These are phyloP conservation scores for Rhododendron griersonianum DNA, from an alignment of 148 eudicot genomes.

Conservation along the genomic window DNA sequence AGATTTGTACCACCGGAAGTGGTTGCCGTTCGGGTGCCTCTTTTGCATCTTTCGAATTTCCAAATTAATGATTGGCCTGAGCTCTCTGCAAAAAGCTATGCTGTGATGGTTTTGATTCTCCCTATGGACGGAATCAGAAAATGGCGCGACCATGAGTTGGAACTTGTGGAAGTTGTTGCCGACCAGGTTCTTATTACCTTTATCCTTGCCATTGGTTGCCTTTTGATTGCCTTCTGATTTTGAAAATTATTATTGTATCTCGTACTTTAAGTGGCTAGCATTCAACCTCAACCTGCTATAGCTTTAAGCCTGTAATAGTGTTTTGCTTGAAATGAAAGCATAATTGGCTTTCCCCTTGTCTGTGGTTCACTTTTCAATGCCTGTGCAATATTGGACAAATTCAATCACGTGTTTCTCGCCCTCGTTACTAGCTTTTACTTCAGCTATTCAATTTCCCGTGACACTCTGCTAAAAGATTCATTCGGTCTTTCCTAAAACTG, in stretches of 20 bases:
- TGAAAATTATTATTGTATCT: neutral
- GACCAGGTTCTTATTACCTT: constrained; percentile 57
- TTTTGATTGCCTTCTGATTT: neutral
- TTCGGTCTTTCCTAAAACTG: neutral
- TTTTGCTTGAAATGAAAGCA: neutral
- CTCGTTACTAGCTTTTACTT: neutral
- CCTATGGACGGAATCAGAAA: constrained; percentile 64
- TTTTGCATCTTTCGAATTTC: constrained; percentile 70
- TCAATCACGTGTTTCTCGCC: neutral
- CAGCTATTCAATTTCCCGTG: neutral
- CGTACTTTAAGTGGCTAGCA: neutral
- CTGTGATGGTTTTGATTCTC: constrained; percentile 82
- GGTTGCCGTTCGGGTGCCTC: constrained; percentile 85
- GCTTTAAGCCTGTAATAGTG: neutral
- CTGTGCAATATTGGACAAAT: neutral
- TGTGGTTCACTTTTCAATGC: constrained; percentile 7
- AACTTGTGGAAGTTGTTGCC: constrained; percentile 90
- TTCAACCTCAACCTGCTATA: neutral
- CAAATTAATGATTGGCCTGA: constrained; percentile 77
- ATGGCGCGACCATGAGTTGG: constrained; percentile 80
- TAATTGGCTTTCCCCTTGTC: neutral
- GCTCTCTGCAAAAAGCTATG: constrained; percentile 57
- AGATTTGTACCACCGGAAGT: constrained; percentile 57
- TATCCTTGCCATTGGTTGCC: neutral
- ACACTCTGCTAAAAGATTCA: neutral